phyloP scores from a whole-genome alignment of 2,329 filamentous ascomycete genomes.

The Alternaria sp. region DNA sequence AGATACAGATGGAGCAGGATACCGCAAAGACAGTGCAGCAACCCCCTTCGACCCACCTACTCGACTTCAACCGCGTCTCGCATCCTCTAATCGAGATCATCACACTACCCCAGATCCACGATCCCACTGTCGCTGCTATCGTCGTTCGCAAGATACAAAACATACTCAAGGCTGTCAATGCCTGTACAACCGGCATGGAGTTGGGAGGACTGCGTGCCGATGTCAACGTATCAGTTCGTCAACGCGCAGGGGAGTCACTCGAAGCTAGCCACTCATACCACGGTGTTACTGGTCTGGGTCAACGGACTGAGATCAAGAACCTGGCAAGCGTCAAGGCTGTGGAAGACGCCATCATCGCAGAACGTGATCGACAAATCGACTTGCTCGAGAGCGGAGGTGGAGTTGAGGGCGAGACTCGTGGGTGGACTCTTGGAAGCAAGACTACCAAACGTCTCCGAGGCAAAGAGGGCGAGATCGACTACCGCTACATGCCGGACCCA shows the following conservation, averaged over 20 bases:
- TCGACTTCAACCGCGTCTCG: constrained; percentile 94
- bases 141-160: constrained; percentile 88
- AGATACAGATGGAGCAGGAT: constrained; percentile 97
- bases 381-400: constrained; percentile 76
- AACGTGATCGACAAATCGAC: constrained; percentile 85
- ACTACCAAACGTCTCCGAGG: constrained; percentile 82
- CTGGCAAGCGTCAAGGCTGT: constrained; percentile 92
- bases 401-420: constrained; percentile 85
- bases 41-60: constrained; percentile 72
- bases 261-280: constrained; percentile 57
- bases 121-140: constrained; percentile 84
- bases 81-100: constrained; percentile 95
- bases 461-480: constrained; percentile 97
- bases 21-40: constrained; percentile 92
- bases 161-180: constrained; percentile 78
- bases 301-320: constrained; percentile 97
- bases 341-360: constrained; percentile 90
- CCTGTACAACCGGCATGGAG: constrained; percentile 92
- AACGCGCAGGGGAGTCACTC: constrained; percentile 50
- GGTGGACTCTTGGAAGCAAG: constrained; percentile 85
- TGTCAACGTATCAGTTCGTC: constrained; percentile 87
- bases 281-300: constrained; percentile 71
- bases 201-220: constrained; percentile 88
- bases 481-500: constrained; percentile 97
- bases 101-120: constrained; percentile 85